Base-by-base conservation (phyloP, 768 basidiomycete genomes). In the Nevesoporus exiguus region DNA sequence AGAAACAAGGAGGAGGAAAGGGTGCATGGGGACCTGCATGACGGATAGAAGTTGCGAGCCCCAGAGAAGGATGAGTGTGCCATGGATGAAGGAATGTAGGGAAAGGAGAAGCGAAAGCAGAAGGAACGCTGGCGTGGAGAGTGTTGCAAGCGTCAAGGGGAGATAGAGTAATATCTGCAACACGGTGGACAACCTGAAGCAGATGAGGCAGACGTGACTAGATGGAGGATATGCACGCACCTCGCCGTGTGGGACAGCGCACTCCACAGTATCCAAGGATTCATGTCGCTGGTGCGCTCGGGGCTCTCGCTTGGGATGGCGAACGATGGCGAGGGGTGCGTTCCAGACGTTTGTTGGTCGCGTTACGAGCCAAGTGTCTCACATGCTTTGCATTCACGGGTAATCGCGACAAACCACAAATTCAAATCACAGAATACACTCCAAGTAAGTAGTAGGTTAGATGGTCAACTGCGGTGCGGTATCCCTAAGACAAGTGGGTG, bases 11-110 rank as follows among this genome's bases (percentile, higher is more conserved):
- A 93, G 83, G 31, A 93, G 79, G 71, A 93, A 90, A 0, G 90
- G 85, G 68, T 93, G 90, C 76, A 91, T 84, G 9, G 91, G 91
- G 30, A 93, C 80, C 72, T 93, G 91, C 52, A 92, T 76, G 55
- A 93, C 77, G 14, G 88, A 84, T 47, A 93, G 77, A 14, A 82
- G 79, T 43, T 82, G 75, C 13, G 88, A 88, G 52, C 83, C 82
- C 82, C 83, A 88, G 53, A 90, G 60, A 39, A 88, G 77, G 54
- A 82, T 75, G 63, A 92, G 76, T 2, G 89, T 89, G 52, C 90
- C 89, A 76, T 93, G 91, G 44, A 92, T 82, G 69, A 92, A 77
- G 1, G 89, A 83, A 66, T 92, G 90, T 30, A 80, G 62, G 47
- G 86, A 85, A 48, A 92, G 76, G 13, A 93, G 80, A 19, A 93